Base-by-base conservation (phyloP, 2,329 filamentous ascomycete species). In the Teratosphaeria pseudoeucalypti region DNA sequence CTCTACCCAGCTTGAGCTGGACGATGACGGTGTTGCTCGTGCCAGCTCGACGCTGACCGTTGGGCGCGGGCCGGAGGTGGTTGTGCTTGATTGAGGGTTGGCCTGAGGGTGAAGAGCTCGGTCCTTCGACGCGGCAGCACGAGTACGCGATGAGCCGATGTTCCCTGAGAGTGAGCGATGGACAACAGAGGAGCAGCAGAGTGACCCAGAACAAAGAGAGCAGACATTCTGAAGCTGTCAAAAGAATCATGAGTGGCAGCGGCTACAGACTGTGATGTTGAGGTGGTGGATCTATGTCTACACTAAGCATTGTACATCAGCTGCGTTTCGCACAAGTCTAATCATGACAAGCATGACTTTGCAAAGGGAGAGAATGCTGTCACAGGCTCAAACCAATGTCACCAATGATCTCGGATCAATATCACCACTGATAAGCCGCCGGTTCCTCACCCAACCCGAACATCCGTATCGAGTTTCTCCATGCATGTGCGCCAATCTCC, bases 401-500 rank as follows among this genome's bases (percentile, higher is more conserved):
- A 49, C 29, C 29, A n/a, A 6, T 49, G 19, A n/a, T 49, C 43
- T 23, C 43, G 19, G 16, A 6, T n/a, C n/a, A 49, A 23, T 1
- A n/a, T 3, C n/a, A 49, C 29, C 29, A n/a, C 1, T 49, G 19
- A n/a, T 49, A 49, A 19, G 6, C 19, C 16, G 16, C 19, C 16
- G 7, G 5, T 10, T 23, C n/a, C 64, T 82, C 80, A 0, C 83
- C 86, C 52, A 95, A 72, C 0, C 84, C 85, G 77, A 96, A 96
- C 71, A 96, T 90, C 62, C 79, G 79, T 59, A 86, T 81, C 0
- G 89, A 94, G 72, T 96, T 96, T 53, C 76, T 81, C 90, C 90
- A 95, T 4, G 89, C 87, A 29, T 79, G 87, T 75, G 96, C 90
- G 69, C 86, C 90, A 23, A 99, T 87, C 70, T 92, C 87, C 70